A percentile compares a stretch with the other conserved stretches of the same genome.
Conservation (phyloP, 768 basidiomycete genomes). For the Boletus rubroflammeus region DNA sequence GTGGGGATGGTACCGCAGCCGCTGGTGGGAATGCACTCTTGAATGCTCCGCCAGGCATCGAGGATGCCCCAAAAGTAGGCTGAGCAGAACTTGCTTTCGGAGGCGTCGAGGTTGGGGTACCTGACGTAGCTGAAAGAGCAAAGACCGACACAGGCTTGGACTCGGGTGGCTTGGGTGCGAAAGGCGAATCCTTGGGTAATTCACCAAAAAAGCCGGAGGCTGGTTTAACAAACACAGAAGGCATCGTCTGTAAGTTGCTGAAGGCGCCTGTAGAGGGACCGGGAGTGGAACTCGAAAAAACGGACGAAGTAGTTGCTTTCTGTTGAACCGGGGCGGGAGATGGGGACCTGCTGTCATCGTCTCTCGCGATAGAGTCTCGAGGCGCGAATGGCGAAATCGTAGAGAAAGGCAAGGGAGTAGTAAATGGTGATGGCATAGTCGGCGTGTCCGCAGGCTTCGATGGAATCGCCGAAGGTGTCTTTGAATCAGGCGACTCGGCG, state of each 20-base stretch:
- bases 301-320: constrained; percentile 4
- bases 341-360: constrained; percentile 29
- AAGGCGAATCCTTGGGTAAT: constrained; percentile 47
- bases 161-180: constrained; percentile 37
- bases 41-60: constrained; percentile 27
- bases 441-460: background rate
- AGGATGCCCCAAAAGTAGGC: constrained; percentile 40
- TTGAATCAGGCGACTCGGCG: constrained; percentile 8
- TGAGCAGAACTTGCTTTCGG: constrained; percentile 20
- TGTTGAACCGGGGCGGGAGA: constrained; percentile 16
- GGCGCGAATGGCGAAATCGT: background rate
- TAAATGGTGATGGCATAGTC: constrained; percentile 5
- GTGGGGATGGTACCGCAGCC: constrained; percentile 2
- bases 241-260: constrained; percentile 34
- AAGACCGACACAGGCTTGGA: constrained; percentile 40
- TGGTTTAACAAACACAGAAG: constrained; percentile 36
- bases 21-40: constrained; percentile 19
- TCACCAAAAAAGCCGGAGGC: constrained; percentile 34
- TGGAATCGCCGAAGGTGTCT: constrained; percentile 9
- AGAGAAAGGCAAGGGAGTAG: background rate
- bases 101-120: constrained; percentile 21
- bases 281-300: constrained; percentile 23
- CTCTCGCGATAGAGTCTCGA: constrained; percentile 13
- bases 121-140: constrained; percentile 14
- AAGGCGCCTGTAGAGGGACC: constrained; percentile 37